Base-by-base conservation (phyloP, 2,329 filamentous ascomycete species). In the Acarospora socialis region DNA sequence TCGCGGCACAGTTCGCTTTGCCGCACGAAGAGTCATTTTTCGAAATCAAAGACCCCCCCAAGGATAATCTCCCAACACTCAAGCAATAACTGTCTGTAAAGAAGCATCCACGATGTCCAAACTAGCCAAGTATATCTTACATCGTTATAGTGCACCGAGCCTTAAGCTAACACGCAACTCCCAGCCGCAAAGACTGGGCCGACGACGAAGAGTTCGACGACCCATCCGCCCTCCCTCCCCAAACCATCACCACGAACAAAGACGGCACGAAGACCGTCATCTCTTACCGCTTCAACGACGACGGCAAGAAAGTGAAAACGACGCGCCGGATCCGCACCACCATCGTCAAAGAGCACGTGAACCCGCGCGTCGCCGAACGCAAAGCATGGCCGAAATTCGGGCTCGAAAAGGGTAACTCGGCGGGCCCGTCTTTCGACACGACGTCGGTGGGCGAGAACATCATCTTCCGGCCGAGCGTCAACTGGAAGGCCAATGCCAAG, bases 361-460 rank as follows among this genome's bases (percentile, higher is more conserved):
- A 95, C 70, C 90, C 90, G 34, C 81, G 83, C 51, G 87, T 98
- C 37, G 90, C 90, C 42, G 86, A 93, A 65, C 82, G 90, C 54
- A 83, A 90, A 63, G 70, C 71, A 50, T 95, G 87, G 87, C 46
- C 68, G 49, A 98, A 98, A 66, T 95, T 98, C 56, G 90, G 90
- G 24, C 65, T 75, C 37, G 86, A 87, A 52, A 82, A 81, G 56
- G 87, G 83, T 59, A 84, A 94, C 60, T 61, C 73, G 39, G 55
- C 71, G 2, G 90, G 90, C 20, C 90, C 90, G 28, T 80, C 82
- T 42, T 66, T 74, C 46, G 84, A 93, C 58, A 95, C 87, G 37
- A 94, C 87, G 34, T 83, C 77, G 23, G 79, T 95, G 24, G 90
- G 82, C 50, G 90, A 98, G 66, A 98, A 98, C 68, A 95, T 98